Evolutionary conservation across 2,329 filamentous ascomycete species (phyloP).

Genomic region (Thielaviopsis populi): DNA sequence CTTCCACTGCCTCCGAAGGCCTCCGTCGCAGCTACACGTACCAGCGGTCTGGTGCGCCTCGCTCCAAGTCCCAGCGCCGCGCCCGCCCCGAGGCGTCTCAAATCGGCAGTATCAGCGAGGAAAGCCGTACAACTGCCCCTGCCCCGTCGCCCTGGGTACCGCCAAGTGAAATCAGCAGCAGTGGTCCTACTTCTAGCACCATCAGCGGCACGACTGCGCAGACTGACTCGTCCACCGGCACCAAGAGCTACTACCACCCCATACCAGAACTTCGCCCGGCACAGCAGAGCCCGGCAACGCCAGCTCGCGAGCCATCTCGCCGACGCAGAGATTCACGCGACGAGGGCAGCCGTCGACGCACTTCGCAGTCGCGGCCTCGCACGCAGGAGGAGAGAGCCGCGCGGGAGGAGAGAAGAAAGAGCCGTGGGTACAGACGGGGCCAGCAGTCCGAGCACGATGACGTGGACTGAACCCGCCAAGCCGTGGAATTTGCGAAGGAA

Average conservation of each 20-base stretch:
- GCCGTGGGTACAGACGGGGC: constrained; percentile 15
- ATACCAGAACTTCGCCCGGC: constrained; percentile 35
- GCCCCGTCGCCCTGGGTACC: constrained; percentile 6
- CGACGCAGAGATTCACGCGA: constrained; percentile 10
- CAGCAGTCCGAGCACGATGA: constrained; percentile 9
- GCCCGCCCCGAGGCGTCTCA: constrained; percentile 21
- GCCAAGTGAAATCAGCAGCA: constrained; percentile 6
- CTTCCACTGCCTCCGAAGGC: constrained; percentile 8
- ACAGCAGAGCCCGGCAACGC: not conserved
- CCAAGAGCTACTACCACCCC: constrained; percentile 41
- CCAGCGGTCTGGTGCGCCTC: constrained; percentile 27
- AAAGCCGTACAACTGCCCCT: not conserved
- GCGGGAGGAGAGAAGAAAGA: constrained; percentile 24
- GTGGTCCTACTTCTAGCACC: constrained; percentile 5
- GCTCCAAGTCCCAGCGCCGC: constrained; percentile 17
- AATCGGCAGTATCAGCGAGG: constrained; percentile 18
- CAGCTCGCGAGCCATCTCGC: constrained; percentile 14
- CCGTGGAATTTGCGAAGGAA: not conserved
- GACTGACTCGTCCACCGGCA: constrained; percentile 35
- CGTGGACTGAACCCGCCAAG: not conserved
- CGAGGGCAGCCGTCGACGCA: not conserved
- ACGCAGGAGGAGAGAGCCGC: constrained; percentile 24
- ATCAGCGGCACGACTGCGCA: constrained; percentile 18
- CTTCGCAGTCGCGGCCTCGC: constrained; percentile 13
- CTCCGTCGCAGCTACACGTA: constrained; percentile 39